A percentile compares a stretch with the other conserved stretches of the same genome.
These are phyloP conservation scores for Malus hybrid DNA, from an alignment of 331 rosid species.

Conservation along the genomic window DNA sequence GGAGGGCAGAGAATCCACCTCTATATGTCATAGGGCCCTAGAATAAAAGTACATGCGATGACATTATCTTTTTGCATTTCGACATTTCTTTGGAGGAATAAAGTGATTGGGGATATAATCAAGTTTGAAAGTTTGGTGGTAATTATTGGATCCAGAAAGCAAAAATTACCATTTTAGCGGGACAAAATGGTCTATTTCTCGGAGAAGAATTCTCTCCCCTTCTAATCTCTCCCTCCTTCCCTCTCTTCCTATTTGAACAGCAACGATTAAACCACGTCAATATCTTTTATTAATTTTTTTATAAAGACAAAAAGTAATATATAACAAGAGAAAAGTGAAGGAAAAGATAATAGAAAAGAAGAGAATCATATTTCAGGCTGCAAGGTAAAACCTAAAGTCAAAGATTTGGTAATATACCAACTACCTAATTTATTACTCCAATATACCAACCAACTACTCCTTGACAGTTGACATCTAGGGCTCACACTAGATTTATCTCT, in stretches of 20 bases:
- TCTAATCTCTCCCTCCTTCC: accelerated
- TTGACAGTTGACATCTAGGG: not conserved
- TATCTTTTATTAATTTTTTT: accelerated
- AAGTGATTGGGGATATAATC: not conserved
- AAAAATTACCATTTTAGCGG: too few species aligned
- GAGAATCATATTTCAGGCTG: too few species aligned
- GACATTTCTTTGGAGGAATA: not conserved
- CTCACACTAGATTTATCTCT: not conserved
- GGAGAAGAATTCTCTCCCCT: too few species aligned
- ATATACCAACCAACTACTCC: not conserved
- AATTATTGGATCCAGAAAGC: not conserved
- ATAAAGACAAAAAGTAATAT: too few species aligned
- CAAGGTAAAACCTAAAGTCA: too few species aligned
- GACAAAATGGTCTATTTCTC: too few species aligned
- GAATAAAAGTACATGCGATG: not conserved
- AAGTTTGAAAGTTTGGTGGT: not conserved
- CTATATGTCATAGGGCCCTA: not conserved
- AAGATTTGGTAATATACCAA: not conserved
- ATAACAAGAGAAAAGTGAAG: too few species aligned
- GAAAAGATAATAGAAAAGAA: accelerated
- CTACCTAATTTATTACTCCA: not conserved
- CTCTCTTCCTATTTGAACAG: accelerated
- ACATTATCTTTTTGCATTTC: not conserved
- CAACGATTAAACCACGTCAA: accelerated
- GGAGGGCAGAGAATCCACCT: too few species aligned